A percentile compares a stretch with the other conserved stretches of the same genome.
phyloP scores from a whole-genome alignment of 345 rosid species.

The Arabis alpina region DNA sequence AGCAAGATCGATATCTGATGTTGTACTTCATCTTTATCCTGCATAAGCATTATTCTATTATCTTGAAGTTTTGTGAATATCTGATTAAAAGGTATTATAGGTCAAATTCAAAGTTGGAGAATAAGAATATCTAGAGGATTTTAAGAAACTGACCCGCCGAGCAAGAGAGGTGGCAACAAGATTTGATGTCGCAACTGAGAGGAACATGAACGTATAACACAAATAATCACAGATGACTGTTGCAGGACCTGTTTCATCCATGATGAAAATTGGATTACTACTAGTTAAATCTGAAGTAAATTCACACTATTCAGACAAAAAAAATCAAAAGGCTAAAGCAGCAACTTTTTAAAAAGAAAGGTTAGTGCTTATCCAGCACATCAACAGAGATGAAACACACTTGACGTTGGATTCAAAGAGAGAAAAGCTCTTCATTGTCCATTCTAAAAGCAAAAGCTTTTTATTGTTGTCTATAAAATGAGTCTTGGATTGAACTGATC shows the following conservation, averaged over 20 bases:
- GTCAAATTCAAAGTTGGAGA: slow-evolving; percentile 3
- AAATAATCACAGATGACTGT: slow-evolving; percentile 60
- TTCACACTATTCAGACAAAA: background rate
- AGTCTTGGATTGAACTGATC: no score
- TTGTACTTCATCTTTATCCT: slow-evolving; percentile 84
- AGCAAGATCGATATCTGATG: slow-evolving; percentile 90
- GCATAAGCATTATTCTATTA: slow-evolving; percentile 38
- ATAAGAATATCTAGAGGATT: background rate
- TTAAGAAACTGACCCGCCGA: slow-evolving; percentile 46
- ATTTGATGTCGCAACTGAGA: slow-evolving; percentile 64
- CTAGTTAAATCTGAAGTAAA: slow-evolving; percentile 1
- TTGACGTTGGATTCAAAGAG: background rate
- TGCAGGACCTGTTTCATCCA: slow-evolving; percentile 53
- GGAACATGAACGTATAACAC: slow-evolving; percentile 63
- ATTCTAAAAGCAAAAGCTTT: background rate
- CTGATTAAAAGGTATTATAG: background rate
- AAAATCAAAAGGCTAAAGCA: slow-evolving; percentile 16
- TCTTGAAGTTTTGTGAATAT: no score
- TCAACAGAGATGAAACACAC: background rate
- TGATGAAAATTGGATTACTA: background rate
- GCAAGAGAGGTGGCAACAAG: slow-evolving; percentile 65
- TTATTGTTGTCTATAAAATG: no score
- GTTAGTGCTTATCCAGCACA: slow-evolving; percentile 25
- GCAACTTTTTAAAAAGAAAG: background rate
- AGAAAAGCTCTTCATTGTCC: slow-evolving; percentile 10